Evolutionary conservation across 1,284 basidiomycete species (phyloP), one percentile per base, ranked within the genome.

Genomic region (Amylostereum chailletii): DNA sequence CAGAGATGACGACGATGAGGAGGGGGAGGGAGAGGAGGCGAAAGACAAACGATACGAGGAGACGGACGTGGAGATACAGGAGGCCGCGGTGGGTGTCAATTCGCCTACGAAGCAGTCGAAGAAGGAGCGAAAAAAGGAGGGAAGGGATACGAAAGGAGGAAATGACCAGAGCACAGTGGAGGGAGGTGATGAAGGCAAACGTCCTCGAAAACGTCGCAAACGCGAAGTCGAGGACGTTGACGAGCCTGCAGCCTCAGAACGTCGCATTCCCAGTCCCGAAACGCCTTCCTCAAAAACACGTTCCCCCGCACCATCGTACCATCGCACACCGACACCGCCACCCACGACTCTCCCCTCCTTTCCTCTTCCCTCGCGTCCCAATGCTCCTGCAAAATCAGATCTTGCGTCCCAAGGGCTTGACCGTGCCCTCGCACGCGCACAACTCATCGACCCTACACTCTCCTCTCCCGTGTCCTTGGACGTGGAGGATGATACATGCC

Each of bases 341-440:
- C 59, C 60, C 5, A 63, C 65, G 5, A 55, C 72, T 10, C 69
- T 89, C 2, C 78, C 82, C 0, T 73, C 72, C 1, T 93, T 94
- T 61, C 87, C 91, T 2, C 66, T 82, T 4, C 88, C 90, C 4
- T 70, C 71, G 3, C 70, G 76, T 33, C 89, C 89, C 0, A 71
- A 83, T 53, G 80, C 84, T 1, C 89, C 90, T 1, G 83, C 83
- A 30, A 80, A 81, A 55, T 69, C 76, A 5, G 68, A 77, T 26
- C 77, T 93, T 11, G 81, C 81, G 3, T 70, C 83, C 33, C 89
- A 92, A 64, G 90, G 89, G 37, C 71, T 94, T 9, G 89, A 91
- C 59, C 71, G 74, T 55, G 87, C 83, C 11, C 70, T 93, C 4
- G 66, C 86, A 30, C 76, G 81, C 52, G 91, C 90, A 4, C 77